These are phyloP conservation scores for Smittium culicis DNA, from an alignment of 371 early-diverging fungal species.

Conservation along the genomic window DNA sequence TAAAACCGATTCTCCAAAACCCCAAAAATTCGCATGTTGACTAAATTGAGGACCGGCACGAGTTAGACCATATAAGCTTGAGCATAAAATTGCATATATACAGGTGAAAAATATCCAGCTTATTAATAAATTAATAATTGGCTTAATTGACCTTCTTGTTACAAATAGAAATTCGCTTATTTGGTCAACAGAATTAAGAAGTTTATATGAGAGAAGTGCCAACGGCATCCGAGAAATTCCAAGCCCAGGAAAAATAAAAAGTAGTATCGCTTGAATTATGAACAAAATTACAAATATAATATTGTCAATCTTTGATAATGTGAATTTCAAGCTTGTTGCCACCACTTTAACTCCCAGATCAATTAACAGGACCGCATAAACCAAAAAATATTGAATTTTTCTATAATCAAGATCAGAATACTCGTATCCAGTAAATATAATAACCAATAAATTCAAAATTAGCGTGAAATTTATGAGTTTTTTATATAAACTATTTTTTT, in stretches of 20 bases:
- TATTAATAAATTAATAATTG: conserved; percentile 45
- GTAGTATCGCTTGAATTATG: not conserved
- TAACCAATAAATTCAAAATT: not conserved
- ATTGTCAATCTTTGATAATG: not conserved
- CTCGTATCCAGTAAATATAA: not conserved
- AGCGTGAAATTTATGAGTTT: not conserved
- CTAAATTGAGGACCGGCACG: conserved; percentile 41
- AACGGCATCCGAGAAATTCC: not conserved
- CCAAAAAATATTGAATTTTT: conserved; percentile 45
- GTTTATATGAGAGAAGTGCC: conserved; percentile 8
- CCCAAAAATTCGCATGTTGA: conserved; percentile 45
- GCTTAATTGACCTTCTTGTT: conserved; percentile 36
- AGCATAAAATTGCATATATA: conserved; percentile 52
- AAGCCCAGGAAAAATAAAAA: not conserved
- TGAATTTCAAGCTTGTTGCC: conserved; percentile 2
- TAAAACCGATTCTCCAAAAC: conserved; percentile 40
- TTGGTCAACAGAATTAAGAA: conserved; percentile 11
- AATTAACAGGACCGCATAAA: conserved; percentile 28
- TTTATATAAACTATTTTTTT: conserved; percentile 10
- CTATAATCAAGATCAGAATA: not conserved
- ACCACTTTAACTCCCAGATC: conserved; percentile 4
- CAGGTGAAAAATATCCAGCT: conserved; percentile 52
- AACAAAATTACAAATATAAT: not conserved
- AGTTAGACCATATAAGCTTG: conserved; percentile 56
- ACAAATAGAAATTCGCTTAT: conserved; percentile 9